These are phyloP conservation scores for Solanum chmielewskii DNA, from an alignment of 257 asterid species.

Conservation along the genomic window DNA sequence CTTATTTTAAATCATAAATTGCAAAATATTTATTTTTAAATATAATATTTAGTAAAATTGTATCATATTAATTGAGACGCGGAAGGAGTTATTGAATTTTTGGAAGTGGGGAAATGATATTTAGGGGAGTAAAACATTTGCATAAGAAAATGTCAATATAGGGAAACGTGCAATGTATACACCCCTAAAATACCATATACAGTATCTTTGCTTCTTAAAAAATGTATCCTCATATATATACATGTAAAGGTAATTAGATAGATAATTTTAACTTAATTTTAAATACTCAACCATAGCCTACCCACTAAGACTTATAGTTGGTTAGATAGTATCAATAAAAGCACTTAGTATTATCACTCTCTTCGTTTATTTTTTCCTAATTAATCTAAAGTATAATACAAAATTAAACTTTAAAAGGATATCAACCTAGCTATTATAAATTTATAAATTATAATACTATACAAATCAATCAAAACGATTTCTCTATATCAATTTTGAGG, in stretches of 20 bases:
- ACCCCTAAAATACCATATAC: neutral
- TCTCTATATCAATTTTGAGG: neutral
- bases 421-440: neutral
- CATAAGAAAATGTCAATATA: neutral
- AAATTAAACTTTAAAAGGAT: neutral
- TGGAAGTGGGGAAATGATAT: neutral
- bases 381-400: neutral
- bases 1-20: no score
- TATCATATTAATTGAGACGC: no score
- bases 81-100: neutral
- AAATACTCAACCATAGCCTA: neutral
- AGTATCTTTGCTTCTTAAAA: neutral
- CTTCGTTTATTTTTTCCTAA: neutral
- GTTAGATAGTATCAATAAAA: neutral
- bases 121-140: neutral
- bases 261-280: neutral
- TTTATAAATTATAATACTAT: neutral
- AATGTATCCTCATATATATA: neutral
- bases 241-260: neutral
- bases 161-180: neutral
- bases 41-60: no score
- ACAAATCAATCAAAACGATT: neutral
- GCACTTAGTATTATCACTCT: neutral
- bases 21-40: no score
- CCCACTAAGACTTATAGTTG: neutral